Base-by-base conservation (phyloP, 139 green algal species). In the Picochlorum sp. region DNA sequence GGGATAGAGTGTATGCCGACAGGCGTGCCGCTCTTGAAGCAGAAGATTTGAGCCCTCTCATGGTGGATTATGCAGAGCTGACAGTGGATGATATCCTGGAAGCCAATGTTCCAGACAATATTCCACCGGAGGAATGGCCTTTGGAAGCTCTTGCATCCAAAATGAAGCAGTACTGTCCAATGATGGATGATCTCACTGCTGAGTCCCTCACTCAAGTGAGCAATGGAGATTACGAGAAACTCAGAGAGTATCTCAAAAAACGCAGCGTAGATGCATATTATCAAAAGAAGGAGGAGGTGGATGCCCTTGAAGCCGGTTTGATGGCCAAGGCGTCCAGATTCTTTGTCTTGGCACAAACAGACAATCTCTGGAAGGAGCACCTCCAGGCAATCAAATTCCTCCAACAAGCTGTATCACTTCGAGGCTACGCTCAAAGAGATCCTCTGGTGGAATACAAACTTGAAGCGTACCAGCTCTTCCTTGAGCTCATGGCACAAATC, bases 401-500 rank as follows among this genome's bases (percentile, higher is more conserved):
- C 66, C 94, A 98, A 79, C 87, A 95, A 79, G 92, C 90, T 4
- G 90, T 98, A 56, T 86, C 87, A 24, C 79, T 98, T 66, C 80
- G 90, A 8, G 91, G 91, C 15, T 93, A 91, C 51, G 86, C 83
- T 11, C 85, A 94, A 71, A 81, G 78, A 49, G 94, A 99, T 76
- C 94, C 94, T 2, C 82, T 99, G 26, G 95, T 86, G 6, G 94
- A 99, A 85, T 99, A 97, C 84, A 99, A 99, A 83, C 81, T 98
- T 20, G 94, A 98, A 79, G 94, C 88, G 1, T 95, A 91, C 72
- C 79, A 90, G 59, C 82, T 95, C 37, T 95, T 92, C 65, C 49
- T 88, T 69, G 83, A 91, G 52, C 89, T 95, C 83, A 88, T 85
- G 81, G 86, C 84, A 18, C 74, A 92, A 69, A 92, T 97, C 32